Base-by-base conservation (phyloP, 345 rosid genomes). In the Linum lewisii region DNA sequence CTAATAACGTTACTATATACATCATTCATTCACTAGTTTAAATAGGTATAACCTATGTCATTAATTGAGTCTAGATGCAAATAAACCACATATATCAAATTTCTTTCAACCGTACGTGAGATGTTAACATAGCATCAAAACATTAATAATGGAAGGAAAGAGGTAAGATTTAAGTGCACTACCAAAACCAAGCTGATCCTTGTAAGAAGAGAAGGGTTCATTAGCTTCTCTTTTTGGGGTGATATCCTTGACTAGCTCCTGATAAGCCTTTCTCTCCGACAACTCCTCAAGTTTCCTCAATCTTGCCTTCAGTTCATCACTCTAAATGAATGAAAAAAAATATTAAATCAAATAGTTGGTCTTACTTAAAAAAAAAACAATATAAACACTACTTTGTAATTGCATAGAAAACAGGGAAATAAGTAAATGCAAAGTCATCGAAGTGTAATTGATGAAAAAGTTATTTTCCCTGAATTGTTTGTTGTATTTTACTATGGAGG, bases 111-210 rank as follows among this genome's bases (percentile, higher is more conserved):
- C 34, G 34, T 29, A 29, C 7, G 34, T 29, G 34, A 29, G 32
- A 29, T 29, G 34, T 29, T 29, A 52, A 21, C 1, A 13, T 24
- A n/a, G 25, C 23, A 20, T 10, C 11, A 52, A 52, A 21, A 52
- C 23, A 52, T 20, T 21, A 52, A 19, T 10, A 22, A 4, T 13
- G 16, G 13, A 57, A 57, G 22, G 0, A 0, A 3, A 21, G 45
- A 44, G 7, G 45, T 14, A 18, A 11, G 22, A 26, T 0, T 57
- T 5, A 52, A 60, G 54, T 15, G 16, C 25, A 26, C 37, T 57
- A 65, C 98, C 98, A 59, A 92, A 92, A 54, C 98, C 98, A 58
- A 92, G 83, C 69, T 92, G 98, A 73, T 92, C 97, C 73, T 88
- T 92, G 73, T 92, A 92, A 56, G 95, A 81, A 5, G 98, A 92